Evolutionary conservation across 352 stramenopile species (phyloP).

Genomic region (Sclerospora graminicola): DNA sequence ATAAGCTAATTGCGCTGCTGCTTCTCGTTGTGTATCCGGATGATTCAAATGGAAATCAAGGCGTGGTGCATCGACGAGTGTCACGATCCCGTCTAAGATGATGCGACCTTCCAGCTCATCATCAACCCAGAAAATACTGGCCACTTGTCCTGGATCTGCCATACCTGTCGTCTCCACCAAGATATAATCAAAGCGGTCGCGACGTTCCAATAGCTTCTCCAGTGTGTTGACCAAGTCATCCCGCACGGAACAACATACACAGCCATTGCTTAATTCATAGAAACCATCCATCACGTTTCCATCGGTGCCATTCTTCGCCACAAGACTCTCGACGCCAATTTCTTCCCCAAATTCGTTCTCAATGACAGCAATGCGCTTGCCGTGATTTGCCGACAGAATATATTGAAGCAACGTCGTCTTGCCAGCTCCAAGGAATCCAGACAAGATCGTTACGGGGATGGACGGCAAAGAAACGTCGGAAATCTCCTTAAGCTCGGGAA

Average conservation of each 20-base stretch:
- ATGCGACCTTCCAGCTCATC: constrained; percentile 84
- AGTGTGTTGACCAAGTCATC: constrained; percentile 84
- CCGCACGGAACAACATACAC: constrained; percentile 96
- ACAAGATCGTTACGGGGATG: constrained; percentile 92
- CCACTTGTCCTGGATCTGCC: constrained; percentile 90
- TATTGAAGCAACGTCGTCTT: constrained; percentile 98
- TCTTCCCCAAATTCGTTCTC: constrained; percentile 99
- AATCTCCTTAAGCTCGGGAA: neutral
- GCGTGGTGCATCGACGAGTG: constrained; percentile 93
- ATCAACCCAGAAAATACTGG: constrained; percentile 95
- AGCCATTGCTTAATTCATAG: constrained; percentile 96
- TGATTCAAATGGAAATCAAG: constrained; percentile 72
- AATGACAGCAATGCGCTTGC: constrained; percentile 94
- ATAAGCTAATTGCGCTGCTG: constrained; percentile 95
- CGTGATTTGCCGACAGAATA: constrained; percentile 89
- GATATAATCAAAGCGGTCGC: constrained; percentile 86
- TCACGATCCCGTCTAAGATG: constrained; percentile 93
- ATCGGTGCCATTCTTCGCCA: constrained; percentile 62
- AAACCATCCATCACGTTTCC: constrained; percentile 77
- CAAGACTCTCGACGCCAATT: constrained; percentile 89
- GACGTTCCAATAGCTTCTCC: constrained; percentile 70
- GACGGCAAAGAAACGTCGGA: neutral
- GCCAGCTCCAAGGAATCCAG: constrained; percentile 91
- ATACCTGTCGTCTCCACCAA: constrained; percentile 93
- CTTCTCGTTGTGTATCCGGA: constrained; percentile 61